These are phyloP conservation scores for Saccharomycopsis fodiens DNA, from an alignment of 805 yeast species.

Conservation along the genomic window DNA sequence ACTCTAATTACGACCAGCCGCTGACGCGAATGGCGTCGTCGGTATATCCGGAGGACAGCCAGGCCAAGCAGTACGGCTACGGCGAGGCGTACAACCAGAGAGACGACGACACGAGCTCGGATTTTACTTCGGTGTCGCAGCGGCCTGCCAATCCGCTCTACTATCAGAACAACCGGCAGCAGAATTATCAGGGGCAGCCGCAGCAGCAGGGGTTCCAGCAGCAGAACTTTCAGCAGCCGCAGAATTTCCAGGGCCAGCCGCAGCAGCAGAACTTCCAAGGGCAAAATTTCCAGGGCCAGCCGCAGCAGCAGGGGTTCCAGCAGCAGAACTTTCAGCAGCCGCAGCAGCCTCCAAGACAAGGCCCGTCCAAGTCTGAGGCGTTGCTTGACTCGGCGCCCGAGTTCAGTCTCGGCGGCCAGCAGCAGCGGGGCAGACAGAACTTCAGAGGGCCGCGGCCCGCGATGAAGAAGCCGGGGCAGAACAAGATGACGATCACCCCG, in stretches of 20 bases:
- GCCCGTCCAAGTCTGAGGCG: conserved; percentile 33
- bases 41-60: conserved; percentile 12
- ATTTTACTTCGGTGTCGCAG: conserved; percentile 74
- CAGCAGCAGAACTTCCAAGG: conserved; percentile 21
- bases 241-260: conserved; percentile 22
- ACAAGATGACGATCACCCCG: conserved; percentile 31
- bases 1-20: neutral
- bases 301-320: conserved; percentile 10
- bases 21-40: conserved; percentile 12
- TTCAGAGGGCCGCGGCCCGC: conserved; percentile 21
- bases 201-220: conserved; percentile 7
- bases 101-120: conserved; percentile 36
- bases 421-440: conserved; percentile 17
- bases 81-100: conserved; percentile 5
- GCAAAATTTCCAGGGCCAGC: neutral
- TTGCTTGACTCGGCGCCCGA: conserved; percentile 44
- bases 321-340: conserved; percentile 2
- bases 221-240: conserved; percentile 18
- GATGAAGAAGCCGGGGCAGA: conserved; percentile 26
- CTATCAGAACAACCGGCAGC: conserved; percentile 23
- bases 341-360: conserved; percentile 23
- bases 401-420: conserved; percentile 26
- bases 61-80: neutral
- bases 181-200: conserved; percentile 14
- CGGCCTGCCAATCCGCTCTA: conserved; percentile 61